phyloP scores from a whole-genome alignment of 768 basidiomycete species.

The Gyrodon lividus region DNA sequence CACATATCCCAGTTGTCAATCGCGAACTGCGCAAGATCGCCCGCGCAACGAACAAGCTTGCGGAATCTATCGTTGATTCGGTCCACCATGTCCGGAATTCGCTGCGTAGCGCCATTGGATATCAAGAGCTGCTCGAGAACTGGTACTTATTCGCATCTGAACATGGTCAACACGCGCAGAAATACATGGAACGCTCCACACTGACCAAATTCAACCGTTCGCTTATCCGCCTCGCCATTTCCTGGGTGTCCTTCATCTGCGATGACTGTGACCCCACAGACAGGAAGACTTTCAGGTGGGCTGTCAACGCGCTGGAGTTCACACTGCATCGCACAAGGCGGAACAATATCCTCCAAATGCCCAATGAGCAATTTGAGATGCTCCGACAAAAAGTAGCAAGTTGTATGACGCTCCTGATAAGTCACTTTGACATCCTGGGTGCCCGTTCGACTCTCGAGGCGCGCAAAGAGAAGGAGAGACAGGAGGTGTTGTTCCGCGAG shows the following conservation, averaged over 20 bases:
- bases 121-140: conserved; percentile 86
- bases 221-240: conserved; percentile 87
- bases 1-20: conserved; percentile 88
- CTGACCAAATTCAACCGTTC: conserved; percentile 77
- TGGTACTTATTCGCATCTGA: conserved; percentile 98
- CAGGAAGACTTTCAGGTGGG: conserved; percentile 96
- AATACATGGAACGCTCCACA: conserved; percentile 76
- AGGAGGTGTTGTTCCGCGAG: conserved; percentile 59
- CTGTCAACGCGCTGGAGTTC: conserved; percentile 93
- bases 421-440: conserved; percentile 97
- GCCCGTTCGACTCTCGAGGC: conserved; percentile 88
- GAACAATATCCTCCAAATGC: conserved; percentile 85
- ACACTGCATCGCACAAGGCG: conserved; percentile 84
- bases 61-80: conserved; percentile 91
- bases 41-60: conserved; percentile 85
- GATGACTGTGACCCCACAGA: conserved; percentile 97
- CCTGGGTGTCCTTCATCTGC: conserved; percentile 98
- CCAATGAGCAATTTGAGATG: conserved; percentile 86
- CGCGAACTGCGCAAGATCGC: conserved; percentile 87
- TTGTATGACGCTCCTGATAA: conserved; percentile 95
- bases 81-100: conserved; percentile 81
- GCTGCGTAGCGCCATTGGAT: conserved; percentile 55
- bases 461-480: conserved; percentile 83
- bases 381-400: conserved; percentile 88
- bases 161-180: conserved; percentile 87